Conservation (phyloP, 768 basidiomycete genomes). For the Boletus subparvulus region DNA sequence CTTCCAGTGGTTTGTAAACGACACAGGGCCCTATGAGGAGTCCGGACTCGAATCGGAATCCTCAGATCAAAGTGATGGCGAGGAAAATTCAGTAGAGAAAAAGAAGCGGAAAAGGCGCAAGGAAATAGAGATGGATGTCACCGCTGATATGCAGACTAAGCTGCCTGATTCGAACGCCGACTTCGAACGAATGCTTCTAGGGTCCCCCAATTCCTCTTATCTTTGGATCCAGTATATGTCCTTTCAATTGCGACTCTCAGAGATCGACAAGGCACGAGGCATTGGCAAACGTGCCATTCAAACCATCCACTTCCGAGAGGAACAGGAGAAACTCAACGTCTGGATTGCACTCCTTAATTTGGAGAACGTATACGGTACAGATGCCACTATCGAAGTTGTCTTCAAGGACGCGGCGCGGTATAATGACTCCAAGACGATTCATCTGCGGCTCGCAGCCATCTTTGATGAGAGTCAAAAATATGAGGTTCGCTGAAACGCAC, state of each 20-base stretch:
- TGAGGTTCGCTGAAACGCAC: constrained; percentile 50
- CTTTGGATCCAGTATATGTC: constrained; percentile 99
- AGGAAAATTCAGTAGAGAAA: constrained; percentile 38
- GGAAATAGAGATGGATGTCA: constrained; percentile 75
- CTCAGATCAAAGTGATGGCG: constrained; percentile 43
- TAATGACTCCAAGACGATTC: constrained; percentile 91
- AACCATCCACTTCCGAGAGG: constrained; percentile 93
- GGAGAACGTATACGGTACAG: constrained; percentile 90
- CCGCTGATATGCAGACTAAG: constrained; percentile 83
- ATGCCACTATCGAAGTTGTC: constrained; percentile 69
- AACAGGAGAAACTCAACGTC: constrained; percentile 92
- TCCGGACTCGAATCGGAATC: constrained; percentile 36
- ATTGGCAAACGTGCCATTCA: constrained; percentile 81
- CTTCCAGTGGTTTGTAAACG: constrained; percentile 68
- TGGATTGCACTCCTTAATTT: constrained; percentile 97
- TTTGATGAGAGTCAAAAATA: constrained; percentile 80
- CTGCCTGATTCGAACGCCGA: constrained; percentile 89
- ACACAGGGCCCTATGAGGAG: constrained; percentile 38
- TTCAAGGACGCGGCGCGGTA: constrained; percentile 90
- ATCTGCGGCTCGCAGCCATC: constrained; percentile 82
- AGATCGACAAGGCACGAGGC: constrained; percentile 91
- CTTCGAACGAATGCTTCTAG: constrained; percentile 89
- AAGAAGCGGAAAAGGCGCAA: constrained; percentile 68
- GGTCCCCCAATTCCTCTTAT: constrained; percentile 95
- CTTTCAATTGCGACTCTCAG: constrained; percentile 94